phyloP scores from a whole-genome alignment of 2,329 filamentous ascomycete species.

The Monilinia fructigena region DNA sequence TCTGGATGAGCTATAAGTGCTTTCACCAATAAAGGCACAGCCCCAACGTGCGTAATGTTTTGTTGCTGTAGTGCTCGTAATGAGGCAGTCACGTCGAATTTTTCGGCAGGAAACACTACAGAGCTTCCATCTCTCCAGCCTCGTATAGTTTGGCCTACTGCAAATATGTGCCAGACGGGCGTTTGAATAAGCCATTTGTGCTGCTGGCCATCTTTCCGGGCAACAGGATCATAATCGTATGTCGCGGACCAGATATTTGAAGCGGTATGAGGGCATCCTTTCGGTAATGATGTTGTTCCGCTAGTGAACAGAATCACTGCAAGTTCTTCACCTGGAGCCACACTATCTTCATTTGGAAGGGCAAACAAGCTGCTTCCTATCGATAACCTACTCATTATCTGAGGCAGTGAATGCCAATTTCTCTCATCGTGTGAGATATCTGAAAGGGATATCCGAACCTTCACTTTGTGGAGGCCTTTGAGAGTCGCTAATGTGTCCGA shows the following conservation, averaged over 20 bases:
- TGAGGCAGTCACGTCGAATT: conserved; percentile 59
- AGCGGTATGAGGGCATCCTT: conserved; percentile 24
- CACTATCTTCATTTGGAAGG: not conserved
- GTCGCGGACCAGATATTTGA: conserved; percentile 17
- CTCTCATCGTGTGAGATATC: too few species aligned
- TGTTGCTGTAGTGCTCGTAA: conserved; percentile 54
- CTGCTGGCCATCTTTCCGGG: not conserved
- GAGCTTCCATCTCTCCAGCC: conserved; percentile 33
- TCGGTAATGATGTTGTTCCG: conserved; percentile 26
- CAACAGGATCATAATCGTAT: conserved; percentile 19
- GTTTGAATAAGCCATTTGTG: conserved; percentile 23
- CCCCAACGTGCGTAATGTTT: conserved; percentile 51
- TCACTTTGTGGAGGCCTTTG: not conserved
- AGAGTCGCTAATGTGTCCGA: too few species aligned
- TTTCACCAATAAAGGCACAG: conserved; percentile 65
- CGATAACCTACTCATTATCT: not conserved
- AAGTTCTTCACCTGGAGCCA: not conserved
- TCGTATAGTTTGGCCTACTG: conserved; percentile 18
- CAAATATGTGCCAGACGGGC: conserved; percentile 24
- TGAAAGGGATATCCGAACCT: not conserved
- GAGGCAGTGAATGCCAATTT: not conserved
- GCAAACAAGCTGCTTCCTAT: conserved; percentile 1
- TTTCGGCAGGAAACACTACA: conserved; percentile 66
- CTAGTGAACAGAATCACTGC: conserved; percentile 34
- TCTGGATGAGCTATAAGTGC: conserved; percentile 12